These are phyloP conservation scores for Syzygium aromaticum DNA, from an alignment of 345 rosid species.

Conservation along the genomic window DNA sequence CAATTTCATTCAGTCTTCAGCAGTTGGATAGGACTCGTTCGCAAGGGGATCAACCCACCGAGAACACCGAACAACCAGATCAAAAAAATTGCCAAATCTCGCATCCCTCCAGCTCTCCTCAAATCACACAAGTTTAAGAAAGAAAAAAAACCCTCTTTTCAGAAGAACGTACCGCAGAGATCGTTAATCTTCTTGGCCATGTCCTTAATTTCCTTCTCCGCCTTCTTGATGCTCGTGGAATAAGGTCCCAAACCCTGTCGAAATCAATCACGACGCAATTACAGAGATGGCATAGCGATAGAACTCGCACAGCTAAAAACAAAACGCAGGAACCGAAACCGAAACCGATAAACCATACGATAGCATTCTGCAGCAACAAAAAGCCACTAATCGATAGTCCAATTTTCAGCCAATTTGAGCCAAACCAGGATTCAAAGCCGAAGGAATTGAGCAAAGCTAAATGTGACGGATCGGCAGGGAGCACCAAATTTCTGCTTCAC, in stretches of 20 bases:
- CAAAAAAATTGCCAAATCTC: neutral
- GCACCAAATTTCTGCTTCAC: neutral
- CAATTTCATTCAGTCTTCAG: neutral
- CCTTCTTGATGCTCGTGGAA: slow-evolving; percentile 81
- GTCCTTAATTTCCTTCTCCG: slow-evolving; percentile 85
- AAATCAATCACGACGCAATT: neutral
- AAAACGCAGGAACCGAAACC: neutral
- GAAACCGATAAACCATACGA: no score
- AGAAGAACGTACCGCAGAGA: slow-evolving; percentile 50
- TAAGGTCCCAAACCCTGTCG: slow-evolving; percentile 91
- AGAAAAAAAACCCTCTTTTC: neutral
- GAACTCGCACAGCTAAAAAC: neutral
- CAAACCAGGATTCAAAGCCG: neutral
- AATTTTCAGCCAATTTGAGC: neutral
- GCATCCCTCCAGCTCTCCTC: neutral
- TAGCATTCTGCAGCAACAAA: neutral
- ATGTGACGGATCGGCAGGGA: neutral
- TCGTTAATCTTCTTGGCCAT: slow-evolving; percentile 88
- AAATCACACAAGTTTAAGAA: neutral
- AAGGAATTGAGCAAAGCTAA: neutral
- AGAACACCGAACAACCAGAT: neutral
- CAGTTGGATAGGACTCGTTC: neutral
- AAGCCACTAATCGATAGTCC: neutral
- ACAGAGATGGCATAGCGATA: neutral
- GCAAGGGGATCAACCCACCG: neutral